phyloP scores from a whole-genome alignment of 176 grass and related monocot genomes.

The Oryza punctata region DNA sequence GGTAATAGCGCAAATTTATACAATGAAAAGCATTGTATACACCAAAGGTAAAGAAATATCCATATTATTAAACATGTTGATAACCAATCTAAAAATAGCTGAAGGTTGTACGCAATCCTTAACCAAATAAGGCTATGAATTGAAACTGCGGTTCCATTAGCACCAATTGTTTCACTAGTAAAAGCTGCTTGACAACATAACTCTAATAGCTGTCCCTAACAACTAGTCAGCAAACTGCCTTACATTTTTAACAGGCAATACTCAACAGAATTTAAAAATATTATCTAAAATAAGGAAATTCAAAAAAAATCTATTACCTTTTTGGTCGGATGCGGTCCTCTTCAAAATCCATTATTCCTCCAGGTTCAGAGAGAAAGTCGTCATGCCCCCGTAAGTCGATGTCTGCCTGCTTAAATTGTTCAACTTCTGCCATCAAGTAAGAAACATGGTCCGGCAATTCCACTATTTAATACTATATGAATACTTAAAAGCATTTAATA shows the following conservation, averaged over 20 bases:
- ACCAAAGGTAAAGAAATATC: not conserved
- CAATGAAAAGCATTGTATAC: not conserved
- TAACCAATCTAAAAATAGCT: not conserved
- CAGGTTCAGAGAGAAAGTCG: slow-evolving; percentile 84
- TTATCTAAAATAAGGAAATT: not conserved
- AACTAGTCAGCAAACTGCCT: not conserved
- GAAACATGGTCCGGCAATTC: slow-evolving; percentile 75
- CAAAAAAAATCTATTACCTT: slow-evolving; percentile 56
- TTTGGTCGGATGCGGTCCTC: slow-evolving; percentile 94
- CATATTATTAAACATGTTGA: not conserved
- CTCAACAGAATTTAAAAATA: slow-evolving; percentile 3
- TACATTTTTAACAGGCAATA: not conserved
- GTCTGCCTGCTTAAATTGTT: slow-evolving; percentile 97
- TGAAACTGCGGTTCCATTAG: not conserved
- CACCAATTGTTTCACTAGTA: not conserved
- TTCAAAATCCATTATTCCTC: slow-evolving; percentile 98
- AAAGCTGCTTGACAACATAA: not conserved
- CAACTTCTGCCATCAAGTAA: slow-evolving; percentile 95
- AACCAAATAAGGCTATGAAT: not conserved
- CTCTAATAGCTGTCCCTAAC: not conserved
- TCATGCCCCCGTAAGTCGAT: slow-evolving; percentile 77
- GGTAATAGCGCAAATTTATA: not conserved
- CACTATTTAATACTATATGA: slow-evolving; percentile 60
- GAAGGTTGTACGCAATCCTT: not conserved
- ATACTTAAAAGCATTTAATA: slow-evolving; percentile 23